Conservation (phyloP, 1,284 basidiomycete species). For the Boletus semigastroideus region DNA sequence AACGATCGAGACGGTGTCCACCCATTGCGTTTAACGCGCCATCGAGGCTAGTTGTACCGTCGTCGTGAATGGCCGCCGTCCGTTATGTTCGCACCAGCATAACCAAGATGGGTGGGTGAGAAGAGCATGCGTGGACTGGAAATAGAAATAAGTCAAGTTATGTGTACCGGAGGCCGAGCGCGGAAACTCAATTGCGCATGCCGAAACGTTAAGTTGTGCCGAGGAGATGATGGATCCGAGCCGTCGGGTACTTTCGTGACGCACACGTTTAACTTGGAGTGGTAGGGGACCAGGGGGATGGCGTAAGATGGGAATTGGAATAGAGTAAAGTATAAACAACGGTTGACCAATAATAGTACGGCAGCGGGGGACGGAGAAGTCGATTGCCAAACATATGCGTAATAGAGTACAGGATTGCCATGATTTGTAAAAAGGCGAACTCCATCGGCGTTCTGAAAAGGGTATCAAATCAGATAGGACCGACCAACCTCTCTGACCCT, state of each 20-base stretch:
- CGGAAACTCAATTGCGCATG: constrained; percentile 11
- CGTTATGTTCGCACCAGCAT: constrained; percentile 9
- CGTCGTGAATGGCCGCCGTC: background rate
- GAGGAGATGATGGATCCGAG: constrained; percentile 15
- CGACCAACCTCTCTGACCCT: constrained; percentile 3
- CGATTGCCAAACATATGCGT: background rate
- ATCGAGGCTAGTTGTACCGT: background rate
- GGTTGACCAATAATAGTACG: background rate
- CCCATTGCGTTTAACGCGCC: background rate
- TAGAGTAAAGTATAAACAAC: constrained; percentile 5
- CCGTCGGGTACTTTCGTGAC: background rate
- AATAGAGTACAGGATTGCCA: constrained; percentile 25
- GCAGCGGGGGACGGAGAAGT: background rate
- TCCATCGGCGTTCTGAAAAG: constrained; percentile 18
- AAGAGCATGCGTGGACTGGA: constrained; percentile 1
- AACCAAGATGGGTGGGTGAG: constrained; percentile 3
- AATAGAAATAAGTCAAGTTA: constrained; percentile 10
- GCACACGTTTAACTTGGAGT: background rate
- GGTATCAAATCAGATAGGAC: constrained; percentile 32
- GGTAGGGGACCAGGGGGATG: background rate
- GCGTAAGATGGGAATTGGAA: background rate
- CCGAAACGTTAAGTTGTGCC: constrained; percentile 11
- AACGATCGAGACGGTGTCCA: background rate
- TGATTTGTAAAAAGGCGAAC: constrained; percentile 17
- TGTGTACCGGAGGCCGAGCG: background rate